These are phyloP conservation scores for Aureobasidium namibiae DNA, from an alignment of 2,329 filamentous ascomycete genomes.

Conservation along the genomic window DNA sequence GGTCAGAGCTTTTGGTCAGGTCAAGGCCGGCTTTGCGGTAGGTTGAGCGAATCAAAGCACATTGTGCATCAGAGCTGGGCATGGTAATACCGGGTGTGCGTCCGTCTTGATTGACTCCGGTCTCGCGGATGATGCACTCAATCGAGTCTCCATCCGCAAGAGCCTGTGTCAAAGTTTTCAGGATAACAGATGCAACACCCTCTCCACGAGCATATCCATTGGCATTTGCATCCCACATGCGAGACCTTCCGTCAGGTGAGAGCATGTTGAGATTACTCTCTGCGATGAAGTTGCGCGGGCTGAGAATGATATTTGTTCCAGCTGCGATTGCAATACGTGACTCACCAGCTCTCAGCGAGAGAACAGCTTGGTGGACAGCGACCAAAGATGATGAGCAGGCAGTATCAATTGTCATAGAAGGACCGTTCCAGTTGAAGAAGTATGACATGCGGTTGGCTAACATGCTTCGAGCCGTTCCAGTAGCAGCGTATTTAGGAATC, in stretches of 20 bases:
- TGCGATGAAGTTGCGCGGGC: conserved; percentile 18
- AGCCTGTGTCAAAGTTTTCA: conserved; percentile 40
- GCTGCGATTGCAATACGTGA: conserved; percentile 23
- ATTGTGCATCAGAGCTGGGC: conserved; percentile 31
- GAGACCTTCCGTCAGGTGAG: conserved; percentile 27
- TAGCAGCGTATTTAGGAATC: conserved; percentile 18
- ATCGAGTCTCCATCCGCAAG: conserved; percentile 40
- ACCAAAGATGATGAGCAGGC: conserved; percentile 38
- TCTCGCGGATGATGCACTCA: conserved; percentile 31
- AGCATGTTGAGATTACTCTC: conserved; percentile 27
- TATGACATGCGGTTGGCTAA: conserved; percentile 30
- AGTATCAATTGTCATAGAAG: conserved; percentile 38
- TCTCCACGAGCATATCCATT: conserved; percentile 48
- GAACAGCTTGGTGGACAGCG: conserved; percentile 27
- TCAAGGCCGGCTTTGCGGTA: conserved; percentile 32
- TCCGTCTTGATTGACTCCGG: conserved; percentile 32
- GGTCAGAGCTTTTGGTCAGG: conserved; percentile 16
- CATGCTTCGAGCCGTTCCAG: conserved; percentile 28
- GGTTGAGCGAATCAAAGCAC: conserved; percentile 26
- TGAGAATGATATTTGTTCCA: conserved; percentile 22
- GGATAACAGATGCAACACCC: conserved; percentile 41
- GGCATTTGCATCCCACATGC: conserved; percentile 34
- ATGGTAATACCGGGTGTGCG: conserved; percentile 32
- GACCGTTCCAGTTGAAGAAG: conserved; percentile 33
- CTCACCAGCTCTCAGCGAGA: conserved; percentile 24